Conservation (phyloP, 2,329 filamentous ascomycete genomes). For the Fusarium sp. region DNA sequence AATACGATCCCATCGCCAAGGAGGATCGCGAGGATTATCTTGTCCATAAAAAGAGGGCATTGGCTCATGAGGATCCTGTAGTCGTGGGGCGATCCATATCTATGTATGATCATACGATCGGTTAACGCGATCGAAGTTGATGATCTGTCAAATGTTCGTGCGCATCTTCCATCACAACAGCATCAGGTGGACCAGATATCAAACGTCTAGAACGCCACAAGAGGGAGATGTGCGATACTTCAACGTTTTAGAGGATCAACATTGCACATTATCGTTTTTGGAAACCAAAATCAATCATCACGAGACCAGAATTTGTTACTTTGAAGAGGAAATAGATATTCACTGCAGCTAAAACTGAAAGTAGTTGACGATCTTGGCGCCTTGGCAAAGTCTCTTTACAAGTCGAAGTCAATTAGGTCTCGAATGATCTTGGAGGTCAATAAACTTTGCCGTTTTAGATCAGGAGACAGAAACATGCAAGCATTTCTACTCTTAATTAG, state of each 20-base stretch:
- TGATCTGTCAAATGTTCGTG: neutral
- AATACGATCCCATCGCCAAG: neutral
- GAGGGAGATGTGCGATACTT: neutral
- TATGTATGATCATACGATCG: neutral
- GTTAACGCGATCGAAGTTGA: neutral
- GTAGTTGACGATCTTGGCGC: constrained; percentile 29
- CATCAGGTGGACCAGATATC: neutral
- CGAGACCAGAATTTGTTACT: neutral
- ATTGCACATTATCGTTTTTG: constrained; percentile 2
- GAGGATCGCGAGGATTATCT: neutral
- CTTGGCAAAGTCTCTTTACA: constrained; percentile 23
- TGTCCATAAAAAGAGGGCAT: neutral
- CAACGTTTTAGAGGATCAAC: neutral
- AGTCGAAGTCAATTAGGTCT: constrained; percentile 6
- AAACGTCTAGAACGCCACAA: neutral
- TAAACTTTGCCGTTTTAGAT: too few species aligned
- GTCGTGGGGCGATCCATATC: neutral
- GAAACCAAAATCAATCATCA: constrained; percentile 15
- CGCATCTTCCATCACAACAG: neutral
- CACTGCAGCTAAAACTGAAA: constrained; percentile 6
- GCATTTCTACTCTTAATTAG: too few species aligned
- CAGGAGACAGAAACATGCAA: too few species aligned
- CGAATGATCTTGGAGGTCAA: neutral
- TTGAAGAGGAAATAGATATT: constrained; percentile 19
- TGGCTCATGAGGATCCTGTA: neutral